Base-by-base conservation (phyloP, 768 basidiomycete species). In the Xerocomellus intermedius region DNA sequence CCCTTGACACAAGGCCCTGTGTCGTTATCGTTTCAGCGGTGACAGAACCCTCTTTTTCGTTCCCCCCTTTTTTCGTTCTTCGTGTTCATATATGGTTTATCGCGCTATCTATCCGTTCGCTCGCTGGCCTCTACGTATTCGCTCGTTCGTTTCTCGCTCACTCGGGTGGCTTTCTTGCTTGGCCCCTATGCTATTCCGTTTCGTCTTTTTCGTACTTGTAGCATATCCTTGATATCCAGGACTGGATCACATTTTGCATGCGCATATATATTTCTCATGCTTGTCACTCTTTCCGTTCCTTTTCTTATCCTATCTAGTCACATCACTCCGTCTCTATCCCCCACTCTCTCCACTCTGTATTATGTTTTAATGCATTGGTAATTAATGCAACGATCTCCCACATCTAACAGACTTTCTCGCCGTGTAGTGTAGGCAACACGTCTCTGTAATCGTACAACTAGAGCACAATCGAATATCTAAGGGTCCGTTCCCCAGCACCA, bases 41-140 rank as follows among this genome's bases (percentile, higher is more conserved):
- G 45, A 49, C 46, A 48, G 54, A 14, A 7, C 2, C 48, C 24
- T 8, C 21, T 38, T 39, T 48, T 30, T 42, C 12, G 5, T 17
- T 28, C 36, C 33, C 35, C 36, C n/a, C 8, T 30, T 35, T 54
- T 41, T 59, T 55, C 49, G 51, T 35, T 5, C 46, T 64, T 58
- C 46, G 48, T 58, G 60, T 58, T 46, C n/a, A n/a, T 54, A 65
- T 59, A 65, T n/a, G 55, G 36, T 53, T 61, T 50, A 55, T 67
- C 55, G 22, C n/a, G 54, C 35, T 57, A 56, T 68, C 57, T 61
- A 49, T 58, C 53, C 19, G 37, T 32, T 55, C 48, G 12, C 35
- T 43, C 35, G 10, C 21, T 21, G 26, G 26, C 36, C 28, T 19
- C 36, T 5, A 22, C 22, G 33, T 16, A 32, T 55, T 22, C 38